Evolutionary conservation across 345 rosid species (phyloP).

Genomic region (Excoecaria cochinchinensis): DNA sequence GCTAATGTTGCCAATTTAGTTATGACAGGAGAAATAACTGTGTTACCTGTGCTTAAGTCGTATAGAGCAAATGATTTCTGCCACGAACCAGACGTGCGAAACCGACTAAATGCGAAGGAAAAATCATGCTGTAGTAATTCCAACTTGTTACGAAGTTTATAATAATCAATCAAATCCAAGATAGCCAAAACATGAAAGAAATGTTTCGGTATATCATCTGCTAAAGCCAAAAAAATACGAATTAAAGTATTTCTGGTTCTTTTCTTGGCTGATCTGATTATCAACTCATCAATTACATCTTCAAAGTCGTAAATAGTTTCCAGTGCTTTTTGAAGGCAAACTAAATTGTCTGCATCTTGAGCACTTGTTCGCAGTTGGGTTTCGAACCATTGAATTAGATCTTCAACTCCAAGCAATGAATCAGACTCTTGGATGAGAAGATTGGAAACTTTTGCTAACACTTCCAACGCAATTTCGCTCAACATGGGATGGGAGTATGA

Average conservation of each 20-base stretch:
- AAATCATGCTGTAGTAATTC: neutral
- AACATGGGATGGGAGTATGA: too few species aligned
- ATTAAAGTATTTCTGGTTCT: neutral
- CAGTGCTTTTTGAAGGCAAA: neutral
- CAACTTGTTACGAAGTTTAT: neutral
- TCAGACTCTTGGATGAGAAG: neutral
- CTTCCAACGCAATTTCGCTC: too few species aligned
- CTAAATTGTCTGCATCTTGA: too few species aligned
- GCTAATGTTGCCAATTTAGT: too few species aligned
- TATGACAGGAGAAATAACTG: too few species aligned
- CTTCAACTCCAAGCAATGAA: neutral
- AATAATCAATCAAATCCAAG: neutral
- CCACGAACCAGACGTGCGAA: neutral
- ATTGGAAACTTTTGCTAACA: neutral
- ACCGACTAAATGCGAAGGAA: neutral
- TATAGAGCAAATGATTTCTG: too few species aligned
- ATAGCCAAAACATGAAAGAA: neutral
- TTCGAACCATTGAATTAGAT: neutral
- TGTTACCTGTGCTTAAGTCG: too few species aligned
- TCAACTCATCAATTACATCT: neutral
- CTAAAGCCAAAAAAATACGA: neutral
- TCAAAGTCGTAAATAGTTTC: neutral
- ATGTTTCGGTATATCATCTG: neutral
- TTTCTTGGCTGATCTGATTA: neutral
- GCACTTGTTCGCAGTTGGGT: neutral